Evolutionary conservation across 306 rosid species (phyloP).

Genomic region (Sphenostylis stenocarpa): DNA sequence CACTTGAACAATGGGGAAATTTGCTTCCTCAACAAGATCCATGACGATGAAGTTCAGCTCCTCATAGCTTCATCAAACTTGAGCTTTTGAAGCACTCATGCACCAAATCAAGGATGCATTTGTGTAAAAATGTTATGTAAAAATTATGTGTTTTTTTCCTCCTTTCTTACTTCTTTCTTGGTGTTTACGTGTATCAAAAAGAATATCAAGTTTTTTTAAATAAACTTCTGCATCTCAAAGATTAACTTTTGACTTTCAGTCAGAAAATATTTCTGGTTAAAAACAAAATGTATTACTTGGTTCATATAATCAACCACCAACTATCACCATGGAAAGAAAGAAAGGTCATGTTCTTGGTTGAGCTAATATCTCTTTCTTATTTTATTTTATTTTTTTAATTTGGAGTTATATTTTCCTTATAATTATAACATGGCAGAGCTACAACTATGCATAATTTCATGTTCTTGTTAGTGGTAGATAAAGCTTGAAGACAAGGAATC

Average conservation of each 20-base stretch:
- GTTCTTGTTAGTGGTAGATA: background rate
- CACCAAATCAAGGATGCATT: background rate
- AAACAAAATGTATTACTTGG: too few relatives aligned
- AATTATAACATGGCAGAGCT: slow-evolving; percentile 20
- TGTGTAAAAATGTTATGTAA: background rate
- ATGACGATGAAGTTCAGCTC: slow-evolving; percentile 24
- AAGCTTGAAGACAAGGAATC: background rate
- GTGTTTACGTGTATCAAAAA: background rate
- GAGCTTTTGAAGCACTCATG: background rate
- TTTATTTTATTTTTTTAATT: slow-evolving; percentile 1
- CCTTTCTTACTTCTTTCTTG: background rate
- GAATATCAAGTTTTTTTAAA: background rate
- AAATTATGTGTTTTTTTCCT: background rate
- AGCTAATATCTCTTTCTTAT: background rate
- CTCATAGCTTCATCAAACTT: slow-evolving; percentile 21
- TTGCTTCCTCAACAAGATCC: slow-evolving; percentile 34
- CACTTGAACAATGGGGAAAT: slow-evolving; percentile 44
- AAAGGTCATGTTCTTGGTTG: background rate
- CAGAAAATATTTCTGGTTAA: too few relatives aligned
- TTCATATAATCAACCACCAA: background rate
- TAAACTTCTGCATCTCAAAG: background rate
- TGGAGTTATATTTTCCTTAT: background rate
- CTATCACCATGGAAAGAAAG: background rate
- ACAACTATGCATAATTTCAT: background rate
- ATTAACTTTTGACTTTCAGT: too few relatives aligned